Evolutionary conservation across 176 grass and related monocot species (phyloP).

Genomic region (Rhipidocladum racemiflorum): DNA sequence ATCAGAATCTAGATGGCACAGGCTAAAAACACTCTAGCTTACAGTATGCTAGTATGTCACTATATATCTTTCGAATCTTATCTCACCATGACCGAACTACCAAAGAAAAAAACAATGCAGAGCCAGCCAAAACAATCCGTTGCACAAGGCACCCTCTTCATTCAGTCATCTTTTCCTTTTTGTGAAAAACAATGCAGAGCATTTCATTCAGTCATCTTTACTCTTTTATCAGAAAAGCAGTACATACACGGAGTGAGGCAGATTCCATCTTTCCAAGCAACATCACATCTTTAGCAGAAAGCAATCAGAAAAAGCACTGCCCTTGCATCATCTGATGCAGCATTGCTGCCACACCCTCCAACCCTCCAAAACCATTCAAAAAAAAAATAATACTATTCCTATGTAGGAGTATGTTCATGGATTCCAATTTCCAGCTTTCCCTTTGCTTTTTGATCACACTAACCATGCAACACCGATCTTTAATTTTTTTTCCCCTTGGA

Average conservation of each 20-base stretch:
- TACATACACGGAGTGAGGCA: neutral
- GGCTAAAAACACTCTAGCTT: neutral
- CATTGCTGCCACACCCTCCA: neutral
- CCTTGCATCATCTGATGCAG: neutral
- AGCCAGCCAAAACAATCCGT: conserved; percentile 21
- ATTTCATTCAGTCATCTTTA: conserved; percentile 40
- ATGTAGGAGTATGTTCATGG: conserved; percentile 22
- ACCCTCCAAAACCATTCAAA: conserved; percentile 22
- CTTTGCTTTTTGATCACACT: conserved; percentile 52
- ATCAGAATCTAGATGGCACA: neutral
- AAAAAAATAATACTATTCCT: neutral
- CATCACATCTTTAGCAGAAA: conserved; percentile 42
- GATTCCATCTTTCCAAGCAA: conserved; percentile 49
- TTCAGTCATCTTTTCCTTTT: conserved; percentile 3
- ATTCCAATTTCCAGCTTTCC: conserved; percentile 35
- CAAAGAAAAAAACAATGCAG: conserved; percentile 9
- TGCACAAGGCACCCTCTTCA: conserved; percentile 6
- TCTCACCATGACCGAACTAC: neutral
- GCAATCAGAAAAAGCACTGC: conserved; percentile 31
- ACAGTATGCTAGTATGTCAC: neutral
- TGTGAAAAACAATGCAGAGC: conserved; percentile 6
- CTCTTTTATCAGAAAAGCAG: conserved; percentile 28
- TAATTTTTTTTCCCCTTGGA: neutral
- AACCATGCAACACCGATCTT: conserved; percentile 27
- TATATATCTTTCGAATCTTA: conserved; percentile 21